Base-by-base conservation (phyloP, 805 yeast species). In the Schwanniomyces polymorphus region DNA sequence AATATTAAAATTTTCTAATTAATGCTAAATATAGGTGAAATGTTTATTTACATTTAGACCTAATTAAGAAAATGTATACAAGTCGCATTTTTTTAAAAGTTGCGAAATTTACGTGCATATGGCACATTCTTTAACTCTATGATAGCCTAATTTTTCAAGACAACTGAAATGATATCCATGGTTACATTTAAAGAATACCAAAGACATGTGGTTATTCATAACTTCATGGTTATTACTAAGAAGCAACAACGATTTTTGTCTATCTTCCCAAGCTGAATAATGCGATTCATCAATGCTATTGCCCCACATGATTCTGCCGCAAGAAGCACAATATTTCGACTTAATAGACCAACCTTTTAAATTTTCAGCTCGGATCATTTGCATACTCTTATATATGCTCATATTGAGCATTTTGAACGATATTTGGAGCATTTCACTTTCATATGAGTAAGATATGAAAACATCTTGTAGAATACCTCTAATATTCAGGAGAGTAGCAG, bases 241-340 rank as follows among this genome's bases (percentile, higher is more conserved):
- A 17, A 41, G 16, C 21, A 45, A 35, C 28, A 51, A 44, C 17
- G 53, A 46, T 35, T 41, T 51, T 45, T 68, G 63, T 8, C 66
- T 56, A 25, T 72, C 70, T 56, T 81, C 86, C 91, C 91, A 86
- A 4, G 77, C 70, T 38, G 74, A 72, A 44, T 79, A 78, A 34
- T 78, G 72, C 7, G 67, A 72, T 2, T 80, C 68, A 21, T 75
- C 68, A 2, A 86, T 60, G 1, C 81, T 80, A 1, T 79, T 62
- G 0, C 97, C 97, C 83, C 91, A 85, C 28, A 91, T 67, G 17
- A 70, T 69, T 51, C 82, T 82, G 1, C 89, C 91, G 64, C 97
- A 91, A 0, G 85, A 79, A 29, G 86, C 86, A 63, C 97, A 91
- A 41, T 76, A 80, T 25, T 66, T 68, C 1, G 74, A 53, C n/a